These are phyloP conservation scores for Crataegus laevigata DNA, from an alignment of 306 rosid genomes.

Conservation along the genomic window DNA sequence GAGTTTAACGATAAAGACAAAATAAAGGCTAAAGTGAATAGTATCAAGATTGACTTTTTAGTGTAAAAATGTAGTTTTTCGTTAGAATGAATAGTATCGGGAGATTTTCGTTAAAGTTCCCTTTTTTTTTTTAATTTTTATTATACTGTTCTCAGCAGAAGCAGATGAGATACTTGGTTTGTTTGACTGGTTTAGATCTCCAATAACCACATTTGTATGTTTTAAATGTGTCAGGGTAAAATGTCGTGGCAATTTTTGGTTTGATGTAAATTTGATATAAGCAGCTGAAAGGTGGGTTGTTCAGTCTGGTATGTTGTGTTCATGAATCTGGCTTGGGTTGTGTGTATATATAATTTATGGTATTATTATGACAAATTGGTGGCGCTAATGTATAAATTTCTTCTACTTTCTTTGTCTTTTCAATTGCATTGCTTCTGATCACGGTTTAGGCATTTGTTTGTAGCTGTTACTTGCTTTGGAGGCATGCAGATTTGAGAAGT, in stretches of 20 bases:
- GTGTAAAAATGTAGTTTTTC: too few species aligned
- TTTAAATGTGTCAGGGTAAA: neutral
- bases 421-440: neutral
- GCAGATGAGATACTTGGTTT: constrained; percentile 1
- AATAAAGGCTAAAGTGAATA: too few species aligned
- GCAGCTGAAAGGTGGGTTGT: constrained; percentile 5
- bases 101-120: too few species aligned
- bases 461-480: neutral
- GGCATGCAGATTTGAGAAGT: neutral
- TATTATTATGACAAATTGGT: neutral
- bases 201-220: neutral
- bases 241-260: neutral
- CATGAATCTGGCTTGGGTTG: neutral
- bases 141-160: constrained; percentile 1
- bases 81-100: too few species aligned
- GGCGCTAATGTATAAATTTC: too few species aligned
- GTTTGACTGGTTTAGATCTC: neutral
- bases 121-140: too few species aligned
- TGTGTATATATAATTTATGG: neutral
- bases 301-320: constrained; percentile 10
- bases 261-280: neutral
- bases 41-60: too few species aligned
- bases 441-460: neutral
- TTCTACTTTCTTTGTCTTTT: neutral
- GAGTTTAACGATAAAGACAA: too few species aligned